Conservation (phyloP, 2,329 filamentous ascomycete species). For the Nigrospora osmanthi region DNA sequence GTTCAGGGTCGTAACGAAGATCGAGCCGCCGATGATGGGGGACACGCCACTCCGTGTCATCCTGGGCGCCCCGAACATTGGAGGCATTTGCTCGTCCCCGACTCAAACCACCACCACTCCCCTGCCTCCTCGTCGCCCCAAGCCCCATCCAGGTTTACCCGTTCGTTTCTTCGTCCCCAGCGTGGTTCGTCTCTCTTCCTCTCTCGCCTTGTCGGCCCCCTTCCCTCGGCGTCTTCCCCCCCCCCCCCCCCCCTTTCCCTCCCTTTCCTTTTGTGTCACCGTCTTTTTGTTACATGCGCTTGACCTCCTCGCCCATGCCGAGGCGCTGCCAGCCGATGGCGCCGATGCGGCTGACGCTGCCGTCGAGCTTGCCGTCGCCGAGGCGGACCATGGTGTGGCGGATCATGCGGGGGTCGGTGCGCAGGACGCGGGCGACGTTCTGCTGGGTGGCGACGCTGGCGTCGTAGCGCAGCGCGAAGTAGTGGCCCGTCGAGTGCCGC, state of each 20-base stretch:
- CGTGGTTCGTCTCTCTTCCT: too few relatives aligned
- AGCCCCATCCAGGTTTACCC: background rate
- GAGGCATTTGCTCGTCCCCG: too few relatives aligned
- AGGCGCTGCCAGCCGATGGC: conserved; percentile 36
- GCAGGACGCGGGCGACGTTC: conserved; percentile 65
- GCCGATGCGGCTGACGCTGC: conserved; percentile 40
- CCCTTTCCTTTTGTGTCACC: background rate
- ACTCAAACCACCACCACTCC: too few relatives aligned
- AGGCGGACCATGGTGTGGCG: conserved; percentile 81
- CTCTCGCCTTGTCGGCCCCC: background rate
- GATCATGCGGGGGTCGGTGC: conserved; percentile 85
- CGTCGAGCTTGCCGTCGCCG: conserved; percentile 51
- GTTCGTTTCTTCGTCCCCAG: background rate
- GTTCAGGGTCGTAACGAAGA: too few relatives aligned
- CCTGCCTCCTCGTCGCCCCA: too few relatives aligned
- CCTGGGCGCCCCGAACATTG: too few relatives aligned
- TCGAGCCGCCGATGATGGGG: too few relatives aligned
- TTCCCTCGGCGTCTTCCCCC: background rate
- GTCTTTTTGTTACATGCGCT: background rate
- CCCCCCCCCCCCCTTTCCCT: background rate
- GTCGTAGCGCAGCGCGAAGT: conserved; percentile 98
- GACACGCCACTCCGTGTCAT: too few relatives aligned
- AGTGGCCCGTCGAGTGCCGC: conserved; percentile 78
- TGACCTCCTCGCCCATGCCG: conserved; percentile 16
- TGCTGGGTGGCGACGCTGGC: conserved; percentile 65